phyloP scores from a whole-genome alignment of 2,329 filamentous ascomycete genomes.

The Fusarium sp. region DNA sequence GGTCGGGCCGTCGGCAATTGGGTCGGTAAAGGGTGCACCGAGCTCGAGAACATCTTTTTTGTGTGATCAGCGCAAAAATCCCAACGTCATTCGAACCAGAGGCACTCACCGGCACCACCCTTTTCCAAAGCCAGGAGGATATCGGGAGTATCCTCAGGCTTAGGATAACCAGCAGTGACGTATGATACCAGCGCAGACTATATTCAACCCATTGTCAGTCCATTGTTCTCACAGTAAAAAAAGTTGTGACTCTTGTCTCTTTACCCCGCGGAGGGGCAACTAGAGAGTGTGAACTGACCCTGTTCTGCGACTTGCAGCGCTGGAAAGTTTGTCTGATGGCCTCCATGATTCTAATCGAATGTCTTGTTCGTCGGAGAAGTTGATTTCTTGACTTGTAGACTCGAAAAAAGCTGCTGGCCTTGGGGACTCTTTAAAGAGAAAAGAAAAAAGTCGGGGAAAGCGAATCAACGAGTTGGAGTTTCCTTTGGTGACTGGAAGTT shows the following conservation, averaged over 20 bases:
- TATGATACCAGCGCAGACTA: conserved; percentile 92
- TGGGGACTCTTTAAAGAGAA: conserved; percentile 25
- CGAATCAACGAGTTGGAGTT: conserved; percentile 17
- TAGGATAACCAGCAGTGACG: conserved; percentile 94
- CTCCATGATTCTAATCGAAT: conserved; percentile 59
- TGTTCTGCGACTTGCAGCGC: conserved; percentile 69
- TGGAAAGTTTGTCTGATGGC: conserved; percentile 69
- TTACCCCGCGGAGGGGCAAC: conserved; percentile 48
- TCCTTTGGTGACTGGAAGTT: conserved; percentile 17
- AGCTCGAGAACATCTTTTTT: conserved; percentile 87
- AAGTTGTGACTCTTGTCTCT: conserved; percentile 8
- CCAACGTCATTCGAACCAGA: conserved; percentile 2
- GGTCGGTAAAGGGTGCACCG: conserved; percentile 96
- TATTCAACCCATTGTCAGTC: conserved; percentile 38
- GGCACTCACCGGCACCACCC: conserved; percentile 82
- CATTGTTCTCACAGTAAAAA: conserved; percentile 6
- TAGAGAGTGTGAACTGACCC: conserved; percentile 57
- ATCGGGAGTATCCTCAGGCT: conserved; percentile 82
- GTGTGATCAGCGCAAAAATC: conserved; percentile 21
- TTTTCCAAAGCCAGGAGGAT: conserved; percentile 91
- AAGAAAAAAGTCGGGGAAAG: background rate
- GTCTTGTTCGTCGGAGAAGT: conserved; percentile 13
- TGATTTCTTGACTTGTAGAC: conserved; percentile 1
- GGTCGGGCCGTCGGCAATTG: conserved; percentile 96
- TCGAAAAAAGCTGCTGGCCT: conserved; percentile 5